Percentiles rank a stretch among this genome's conserved stretches.
Conservation (phyloP, 139 green algal genomes). For the Ettlia oleoabundans region DNA sequence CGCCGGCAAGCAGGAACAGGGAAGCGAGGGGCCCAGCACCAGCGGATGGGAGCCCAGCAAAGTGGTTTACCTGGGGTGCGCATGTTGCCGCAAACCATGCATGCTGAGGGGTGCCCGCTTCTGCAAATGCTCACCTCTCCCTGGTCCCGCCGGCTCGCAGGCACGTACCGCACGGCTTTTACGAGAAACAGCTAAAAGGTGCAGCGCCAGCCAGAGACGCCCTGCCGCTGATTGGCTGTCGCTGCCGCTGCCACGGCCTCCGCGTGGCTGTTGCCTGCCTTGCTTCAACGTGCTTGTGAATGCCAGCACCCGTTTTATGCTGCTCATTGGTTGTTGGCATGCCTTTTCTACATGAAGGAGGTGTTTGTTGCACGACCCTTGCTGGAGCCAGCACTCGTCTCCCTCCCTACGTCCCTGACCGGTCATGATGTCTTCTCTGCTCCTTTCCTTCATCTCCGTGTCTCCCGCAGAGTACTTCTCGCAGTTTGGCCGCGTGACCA, state of each 20-base stretch:
- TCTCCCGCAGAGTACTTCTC: constrained; percentile 47
- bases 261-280: not conserved
- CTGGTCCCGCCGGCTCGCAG: constrained; percentile 47
- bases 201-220: not conserved
- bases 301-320: not conserved
- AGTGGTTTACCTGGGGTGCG: constrained; percentile 67
- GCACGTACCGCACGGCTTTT: constrained; percentile 93
- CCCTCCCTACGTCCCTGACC: not conserved
- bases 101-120: not conserved
- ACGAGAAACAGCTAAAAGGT: constrained; percentile 89
- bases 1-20: not conserved
- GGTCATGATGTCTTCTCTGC: not conserved
- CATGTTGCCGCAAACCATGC: not conserved
- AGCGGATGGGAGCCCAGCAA: constrained; percentile 35
- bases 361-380: no score
- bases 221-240: not conserved
- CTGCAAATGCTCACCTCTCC: not conserved
- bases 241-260: not conserved
- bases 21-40: constrained; percentile 25
- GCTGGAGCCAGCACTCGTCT: no score
- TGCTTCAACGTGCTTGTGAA: not conserved
- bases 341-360: no score
- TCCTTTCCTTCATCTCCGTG: no score
- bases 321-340: no score
- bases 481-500: constrained; percentile 60